Base-by-base conservation (phyloP, 129 eudicot genomes). In the Smallanthus sonchifolius region DNA sequence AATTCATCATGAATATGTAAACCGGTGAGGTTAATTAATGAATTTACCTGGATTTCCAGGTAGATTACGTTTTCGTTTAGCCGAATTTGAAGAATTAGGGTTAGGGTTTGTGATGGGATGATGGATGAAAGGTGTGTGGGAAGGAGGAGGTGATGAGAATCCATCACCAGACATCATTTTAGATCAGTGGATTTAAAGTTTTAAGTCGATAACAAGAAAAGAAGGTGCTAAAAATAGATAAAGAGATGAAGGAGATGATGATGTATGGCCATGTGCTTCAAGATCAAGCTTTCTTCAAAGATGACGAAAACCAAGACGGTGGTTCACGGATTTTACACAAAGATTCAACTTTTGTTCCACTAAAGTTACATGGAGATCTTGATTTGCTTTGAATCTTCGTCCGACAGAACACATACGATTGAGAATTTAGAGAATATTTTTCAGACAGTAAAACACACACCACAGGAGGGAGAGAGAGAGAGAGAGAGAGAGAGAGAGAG, bases 201-300 rank as follows among this genome's bases (percentile, higher is more conserved):
- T 35, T 16, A 17, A 28, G 16, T 36, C 30, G 30, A 61, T 57
- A 42, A 72, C 47, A 61, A 61, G 35, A 74, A 32, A 36, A 10
- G 75, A 45, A n/a, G 74, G 76, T 69, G 32, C 71, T 77, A 78
- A 77, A 77, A 77, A 77, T 77, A 69, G 81, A 70, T 77, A 56
- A 10, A 54, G 37, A 75, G 68, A 51, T 67, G 60, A 67, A 3
- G 65, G 35, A 0, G 76, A 32, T 57, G 81, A 77, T 77, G 81
- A 77, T 69, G 76, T 68, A 69, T 34, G 55, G 72, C 54, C 79
- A 75, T 77, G 65, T 77, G 77, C 67, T 44, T 34, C 70, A 24
- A 24, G 30, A 69, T 59, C 79, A 73, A 66, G 57, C 20, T 24
- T 42, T 70, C 56, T 78, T 78, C 80, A 32, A 67, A 67, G 81